Evolutionary conservation across 1,284 basidiomycete species (phyloP).

Genomic region (Coniophora puteana): DNA sequence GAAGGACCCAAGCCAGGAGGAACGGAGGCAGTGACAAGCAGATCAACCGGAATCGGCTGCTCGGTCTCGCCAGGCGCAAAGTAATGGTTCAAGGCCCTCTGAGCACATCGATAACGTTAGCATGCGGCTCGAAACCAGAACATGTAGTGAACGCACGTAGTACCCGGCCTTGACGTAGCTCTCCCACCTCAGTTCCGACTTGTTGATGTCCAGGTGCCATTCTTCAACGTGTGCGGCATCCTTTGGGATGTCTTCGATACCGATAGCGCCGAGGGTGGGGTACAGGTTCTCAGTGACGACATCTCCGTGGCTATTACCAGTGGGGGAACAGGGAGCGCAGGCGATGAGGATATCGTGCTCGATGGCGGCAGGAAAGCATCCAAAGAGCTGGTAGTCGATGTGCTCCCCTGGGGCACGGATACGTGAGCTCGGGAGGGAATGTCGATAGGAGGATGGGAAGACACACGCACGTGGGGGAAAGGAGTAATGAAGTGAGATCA

Average conservation of each 20-base stretch:
- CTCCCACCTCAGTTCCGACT: constrained; percentile 72
- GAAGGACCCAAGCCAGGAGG: constrained; percentile 82
- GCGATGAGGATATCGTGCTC: constrained; percentile 86
- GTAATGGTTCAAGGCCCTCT: constrained; percentile 74
- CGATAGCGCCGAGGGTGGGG: constrained; percentile 20
- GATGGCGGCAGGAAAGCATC: constrained; percentile 80
- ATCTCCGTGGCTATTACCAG: constrained; percentile 32
- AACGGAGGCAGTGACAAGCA: constrained; percentile 75
- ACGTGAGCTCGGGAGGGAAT: background rate
- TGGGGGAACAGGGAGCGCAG: constrained; percentile 48
- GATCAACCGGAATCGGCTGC: constrained; percentile 55
- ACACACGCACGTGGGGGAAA: background rate
- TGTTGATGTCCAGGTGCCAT: constrained; percentile 76
- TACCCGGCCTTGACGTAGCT: constrained; percentile 85
- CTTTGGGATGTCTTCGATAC: constrained; percentile 24
- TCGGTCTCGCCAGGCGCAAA: constrained; percentile 36
- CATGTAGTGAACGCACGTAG: constrained; percentile 48
- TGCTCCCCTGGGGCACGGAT: constrained; percentile 72
- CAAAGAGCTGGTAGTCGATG: constrained; percentile 82
- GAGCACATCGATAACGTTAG: too few relatives aligned
- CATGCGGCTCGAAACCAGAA: constrained; percentile 1
- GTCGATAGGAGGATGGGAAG: background rate
- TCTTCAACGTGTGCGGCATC: constrained; percentile 41
- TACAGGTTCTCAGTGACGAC: constrained; percentile 68
- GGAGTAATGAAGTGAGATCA: background rate